Evolutionary conservation across 208 protist species (phyloP).

Genomic region (Acanthamoeba sp.): DNA sequence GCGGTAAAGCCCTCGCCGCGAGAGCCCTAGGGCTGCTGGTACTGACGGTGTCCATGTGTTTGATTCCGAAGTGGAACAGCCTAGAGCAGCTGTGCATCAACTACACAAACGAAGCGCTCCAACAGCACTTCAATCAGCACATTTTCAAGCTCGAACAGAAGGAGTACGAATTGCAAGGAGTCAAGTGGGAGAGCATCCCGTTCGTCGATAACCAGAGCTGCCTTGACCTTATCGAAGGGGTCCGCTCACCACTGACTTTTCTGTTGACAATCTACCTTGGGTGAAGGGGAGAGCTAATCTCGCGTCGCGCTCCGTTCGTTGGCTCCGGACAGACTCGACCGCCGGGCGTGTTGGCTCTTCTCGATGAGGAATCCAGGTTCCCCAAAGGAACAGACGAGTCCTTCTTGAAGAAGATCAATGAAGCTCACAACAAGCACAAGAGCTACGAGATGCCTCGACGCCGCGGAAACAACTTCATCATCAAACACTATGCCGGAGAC

Average conservation of each 20-base stretch:
- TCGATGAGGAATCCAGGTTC: constrained; percentile 88
- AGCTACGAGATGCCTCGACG: neutral
- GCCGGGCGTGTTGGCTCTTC: constrained; percentile 82
- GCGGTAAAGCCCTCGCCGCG: constrained; percentile 37
- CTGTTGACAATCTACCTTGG: too few relatives aligned
- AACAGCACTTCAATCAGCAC: constrained; percentile 98
- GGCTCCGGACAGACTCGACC: neutral
- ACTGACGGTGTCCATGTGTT: constrained; percentile 44
- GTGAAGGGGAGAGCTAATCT: too few relatives aligned
- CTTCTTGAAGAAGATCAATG: constrained; percentile 84
- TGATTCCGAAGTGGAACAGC: constrained; percentile 93
- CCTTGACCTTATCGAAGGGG: constrained; percentile 84
- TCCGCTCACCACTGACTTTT: neutral
- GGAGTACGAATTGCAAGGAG: constrained; percentile 81
- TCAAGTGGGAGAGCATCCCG: constrained; percentile 82
- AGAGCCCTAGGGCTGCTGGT: neutral
- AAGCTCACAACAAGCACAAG: constrained; percentile 78
- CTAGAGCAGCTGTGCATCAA: constrained; percentile 99
- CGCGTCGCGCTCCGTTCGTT: neutral
- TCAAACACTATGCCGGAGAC: constrained; percentile 90
- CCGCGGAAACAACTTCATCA: constrained; percentile 81
- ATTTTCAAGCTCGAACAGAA: constrained; percentile 96
- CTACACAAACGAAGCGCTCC: constrained; percentile 98
- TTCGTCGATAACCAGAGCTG: constrained; percentile 85
- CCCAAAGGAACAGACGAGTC: constrained; percentile 81